Percentiles rank a stretch among this genome's conserved stretches.
Conservation (phyloP, 148 eudicot genomes). For the Pharnaceum exiguum region DNA sequence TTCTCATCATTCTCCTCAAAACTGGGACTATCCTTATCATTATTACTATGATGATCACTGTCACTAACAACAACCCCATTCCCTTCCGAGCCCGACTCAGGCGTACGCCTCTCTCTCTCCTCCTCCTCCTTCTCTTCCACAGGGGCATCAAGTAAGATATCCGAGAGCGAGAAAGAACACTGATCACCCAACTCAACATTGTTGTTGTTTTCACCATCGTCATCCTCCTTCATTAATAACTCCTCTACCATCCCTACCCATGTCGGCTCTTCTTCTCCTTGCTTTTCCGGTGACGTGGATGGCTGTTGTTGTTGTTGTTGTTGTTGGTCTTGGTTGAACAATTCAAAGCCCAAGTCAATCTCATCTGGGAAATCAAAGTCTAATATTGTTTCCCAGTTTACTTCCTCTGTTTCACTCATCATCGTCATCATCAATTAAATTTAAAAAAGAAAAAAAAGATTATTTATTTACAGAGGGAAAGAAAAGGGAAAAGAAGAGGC, state of each 20-base stretch:
- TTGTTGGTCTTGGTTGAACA: too few relatives aligned
- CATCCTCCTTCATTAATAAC: slow-evolving; percentile 48
- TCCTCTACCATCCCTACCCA: slow-evolving; percentile 48
- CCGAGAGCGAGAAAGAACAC: slow-evolving; percentile 13
- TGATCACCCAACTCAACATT: background rate
- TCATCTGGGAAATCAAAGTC: too few relatives aligned
- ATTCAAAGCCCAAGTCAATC: too few relatives aligned
- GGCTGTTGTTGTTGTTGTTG: too few relatives aligned
- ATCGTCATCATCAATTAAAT: too few relatives aligned
- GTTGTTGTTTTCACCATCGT: background rate
- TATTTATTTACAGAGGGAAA: too few relatives aligned
- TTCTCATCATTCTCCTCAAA: background rate
- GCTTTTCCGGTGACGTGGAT: too few relatives aligned
- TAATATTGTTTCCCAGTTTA: too few relatives aligned
- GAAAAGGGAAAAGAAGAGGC: too few relatives aligned
- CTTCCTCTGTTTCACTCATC: too few relatives aligned
- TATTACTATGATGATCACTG: background rate
- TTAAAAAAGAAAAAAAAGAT: too few relatives aligned
- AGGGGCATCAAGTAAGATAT: slow-evolving; percentile 31
- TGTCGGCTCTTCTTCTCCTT: too few relatives aligned
- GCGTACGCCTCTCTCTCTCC: slow-evolving; percentile 8
- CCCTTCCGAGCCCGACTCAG: slow-evolving; percentile 12
- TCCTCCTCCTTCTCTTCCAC: background rate
- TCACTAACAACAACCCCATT: background rate
- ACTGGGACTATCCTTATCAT: background rate